A percentile compares a stretch with the other conserved stretches of the same genome.
Conservation (phyloP, 75 land plant species). For the Sequoiadendron giganteum region DNA sequence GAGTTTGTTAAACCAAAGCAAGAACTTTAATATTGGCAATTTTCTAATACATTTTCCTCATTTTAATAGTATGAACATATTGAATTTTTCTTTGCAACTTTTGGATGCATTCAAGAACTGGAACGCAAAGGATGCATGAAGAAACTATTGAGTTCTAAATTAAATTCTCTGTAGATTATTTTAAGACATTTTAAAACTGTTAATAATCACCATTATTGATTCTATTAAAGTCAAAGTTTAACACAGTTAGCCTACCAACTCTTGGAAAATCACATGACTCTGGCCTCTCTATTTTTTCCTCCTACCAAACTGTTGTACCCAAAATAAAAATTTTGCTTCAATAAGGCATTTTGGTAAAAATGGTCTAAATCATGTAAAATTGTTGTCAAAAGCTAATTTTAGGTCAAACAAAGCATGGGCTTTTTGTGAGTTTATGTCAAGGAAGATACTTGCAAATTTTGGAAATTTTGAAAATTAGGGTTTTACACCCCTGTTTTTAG, state of each 20-base stretch:
- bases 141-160: too few relatives aligned
- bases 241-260: not conserved
- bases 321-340: too few relatives aligned
- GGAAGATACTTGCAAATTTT: too few relatives aligned
- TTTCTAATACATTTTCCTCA: not conserved
- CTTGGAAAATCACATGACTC: not conserved
- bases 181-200: not conserved
- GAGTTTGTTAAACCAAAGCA: not conserved
- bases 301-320: too few relatives aligned
- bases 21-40: not conserved
- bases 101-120: not conserved
- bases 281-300: not conserved
- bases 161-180: not conserved
- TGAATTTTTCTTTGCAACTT: not conserved
- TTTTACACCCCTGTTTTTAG: too few relatives aligned
- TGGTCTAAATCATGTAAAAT: too few relatives aligned
- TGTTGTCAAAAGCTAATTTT: too few relatives aligned
- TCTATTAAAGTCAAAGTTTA: not conserved
- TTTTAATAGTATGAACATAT: not conserved
- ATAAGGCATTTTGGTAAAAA: too few relatives aligned
- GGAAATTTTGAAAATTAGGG: too few relatives aligned
- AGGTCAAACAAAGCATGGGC: too few relatives aligned
- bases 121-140: not conserved
- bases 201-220: not conserved
- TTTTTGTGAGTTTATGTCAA: too few relatives aligned